These are phyloP conservation scores for Pontederia paniculata DNA, from an alignment of 176 grass and related monocot genomes.

Conservation along the genomic window DNA sequence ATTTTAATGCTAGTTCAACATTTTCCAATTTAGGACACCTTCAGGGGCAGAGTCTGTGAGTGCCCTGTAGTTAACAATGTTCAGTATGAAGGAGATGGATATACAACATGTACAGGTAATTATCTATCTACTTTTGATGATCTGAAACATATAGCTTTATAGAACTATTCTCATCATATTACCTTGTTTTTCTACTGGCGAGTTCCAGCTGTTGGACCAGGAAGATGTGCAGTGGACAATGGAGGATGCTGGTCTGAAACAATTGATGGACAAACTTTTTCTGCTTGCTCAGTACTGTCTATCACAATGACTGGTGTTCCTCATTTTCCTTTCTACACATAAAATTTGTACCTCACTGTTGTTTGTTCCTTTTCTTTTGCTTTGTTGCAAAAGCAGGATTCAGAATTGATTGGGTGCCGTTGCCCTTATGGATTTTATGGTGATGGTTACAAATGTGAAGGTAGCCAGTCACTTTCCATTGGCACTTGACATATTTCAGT, in stretches of 20 bases:
- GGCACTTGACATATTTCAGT: neutral
- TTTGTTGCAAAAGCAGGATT: slow-evolving; percentile 18
- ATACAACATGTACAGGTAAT: slow-evolving; percentile 58
- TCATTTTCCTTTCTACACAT: neutral
- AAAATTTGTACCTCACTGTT: neutral
- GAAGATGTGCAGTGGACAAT: slow-evolving; percentile 65
- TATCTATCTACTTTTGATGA: neutral
- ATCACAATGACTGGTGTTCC: neutral
- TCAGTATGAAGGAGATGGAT: slow-evolving; percentile 72
- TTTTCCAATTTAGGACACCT: slow-evolving; percentile 52
- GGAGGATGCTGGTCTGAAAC: slow-evolving; percentile 73
- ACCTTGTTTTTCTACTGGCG: neutral
- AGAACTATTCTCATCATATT: neutral
- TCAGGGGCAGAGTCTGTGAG: slow-evolving; percentile 65
- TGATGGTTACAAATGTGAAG: slow-evolving; percentile 52
- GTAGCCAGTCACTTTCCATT: slow-evolving; percentile 24
- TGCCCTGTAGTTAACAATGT: slow-evolving; percentile 59
- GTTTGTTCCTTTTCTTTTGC: neutral
- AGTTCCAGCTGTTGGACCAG: slow-evolving; percentile 56
- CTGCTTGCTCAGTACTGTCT: slow-evolving; percentile 58
- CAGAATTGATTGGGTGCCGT: slow-evolving; percentile 40
- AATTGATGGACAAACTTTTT: slow-evolving; percentile 39
- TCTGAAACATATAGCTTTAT: neutral
- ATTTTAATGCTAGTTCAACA: neutral
- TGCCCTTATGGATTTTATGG: slow-evolving; percentile 70